Evolutionary conservation across 73 alveolate genomes (phyloP).

Genomic region (Paramecium octaurelia): DNA sequence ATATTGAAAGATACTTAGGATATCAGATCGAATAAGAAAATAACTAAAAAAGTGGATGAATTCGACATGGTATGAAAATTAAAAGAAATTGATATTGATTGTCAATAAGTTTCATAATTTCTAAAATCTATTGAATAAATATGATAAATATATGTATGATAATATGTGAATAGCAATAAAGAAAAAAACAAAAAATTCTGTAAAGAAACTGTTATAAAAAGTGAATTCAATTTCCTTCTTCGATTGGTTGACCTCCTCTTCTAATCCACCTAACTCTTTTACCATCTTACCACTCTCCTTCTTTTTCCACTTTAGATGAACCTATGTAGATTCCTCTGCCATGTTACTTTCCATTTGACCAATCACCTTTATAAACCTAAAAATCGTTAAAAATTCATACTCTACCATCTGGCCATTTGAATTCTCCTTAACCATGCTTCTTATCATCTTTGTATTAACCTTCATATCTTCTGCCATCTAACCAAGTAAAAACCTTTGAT

Average conservation of each 20-base stretch:
- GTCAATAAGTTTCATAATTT: too few relatives aligned
- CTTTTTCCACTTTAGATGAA: slow-evolving; percentile 45
- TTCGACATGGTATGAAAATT: too few relatives aligned
- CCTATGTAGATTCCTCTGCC: slow-evolving; percentile 58
- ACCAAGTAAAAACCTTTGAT: slow-evolving; percentile 66
- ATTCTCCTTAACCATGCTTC: slow-evolving; percentile 61
- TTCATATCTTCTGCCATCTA: slow-evolving; percentile 74
- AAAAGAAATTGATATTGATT: too few relatives aligned
- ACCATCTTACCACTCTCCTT: slow-evolving; percentile 67
- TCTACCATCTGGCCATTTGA: slow-evolving; percentile 48
- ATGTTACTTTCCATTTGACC: slow-evolving; percentile 63
- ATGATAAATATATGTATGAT: neutral
- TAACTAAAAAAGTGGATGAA: too few relatives aligned
- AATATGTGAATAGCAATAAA: neutral
- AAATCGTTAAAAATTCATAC: neutral
- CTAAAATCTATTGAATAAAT: neutral
- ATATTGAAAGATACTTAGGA: too few relatives aligned
- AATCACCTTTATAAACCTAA: slow-evolving; percentile 60
- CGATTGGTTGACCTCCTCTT: slow-evolving; percentile 1
- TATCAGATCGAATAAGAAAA: too few relatives aligned
- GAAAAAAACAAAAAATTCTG: neutral
- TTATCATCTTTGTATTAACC: slow-evolving; percentile 76
- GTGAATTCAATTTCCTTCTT: slow-evolving; percentile 2
- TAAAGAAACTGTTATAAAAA: neutral
- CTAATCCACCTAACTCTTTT: slow-evolving; percentile 58